Evolutionary conservation across 2,329 filamentous ascomycete genomes (phyloP).

Genomic region (Ustulina deusta): DNA sequence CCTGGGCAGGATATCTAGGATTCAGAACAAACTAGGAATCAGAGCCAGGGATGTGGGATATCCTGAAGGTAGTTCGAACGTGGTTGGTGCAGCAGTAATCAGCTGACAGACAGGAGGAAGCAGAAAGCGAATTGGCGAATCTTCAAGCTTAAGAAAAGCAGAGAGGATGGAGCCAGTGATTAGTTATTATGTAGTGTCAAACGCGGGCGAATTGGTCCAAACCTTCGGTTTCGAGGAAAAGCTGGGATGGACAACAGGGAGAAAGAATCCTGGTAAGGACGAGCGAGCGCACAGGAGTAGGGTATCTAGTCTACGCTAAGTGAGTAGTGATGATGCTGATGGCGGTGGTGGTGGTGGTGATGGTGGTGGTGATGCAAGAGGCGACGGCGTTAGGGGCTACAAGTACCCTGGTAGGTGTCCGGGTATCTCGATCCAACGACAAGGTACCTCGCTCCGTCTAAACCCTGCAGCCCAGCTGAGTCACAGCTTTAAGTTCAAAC

Average conservation of each 20-base stretch:
- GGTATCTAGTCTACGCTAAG: neutral
- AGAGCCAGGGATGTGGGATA: slow-evolving; percentile 5
- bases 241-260: slow-evolving; percentile 14
- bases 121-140: slow-evolving; percentile 6
- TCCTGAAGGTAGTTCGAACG: neutral
- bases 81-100: neutral
- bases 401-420: neutral
- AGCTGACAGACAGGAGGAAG: slow-evolving; percentile 19
- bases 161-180: neutral
- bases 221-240: neutral
- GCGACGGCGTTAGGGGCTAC: slow-evolving; percentile 30
- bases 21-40: slow-evolving; percentile 18
- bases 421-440: slow-evolving; percentile 23
- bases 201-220: neutral
- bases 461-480: slow-evolving; percentile 28
- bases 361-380: slow-evolving; percentile 20
- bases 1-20: slow-evolving; percentile 5
- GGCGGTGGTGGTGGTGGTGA: slow-evolving; percentile 4
- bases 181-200: slow-evolving; percentile 25
- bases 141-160: neutral
- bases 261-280: slow-evolving; percentile 3
- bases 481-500: slow-evolving; percentile 33
- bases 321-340: slow-evolving; percentile 10
- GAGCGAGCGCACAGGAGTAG: neutral
- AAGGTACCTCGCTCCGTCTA: slow-evolving; percentile 17